phyloP scores from a whole-genome alignment of 2,329 filamentous ascomycete species.

The Berkeleyomyces basicola region DNA sequence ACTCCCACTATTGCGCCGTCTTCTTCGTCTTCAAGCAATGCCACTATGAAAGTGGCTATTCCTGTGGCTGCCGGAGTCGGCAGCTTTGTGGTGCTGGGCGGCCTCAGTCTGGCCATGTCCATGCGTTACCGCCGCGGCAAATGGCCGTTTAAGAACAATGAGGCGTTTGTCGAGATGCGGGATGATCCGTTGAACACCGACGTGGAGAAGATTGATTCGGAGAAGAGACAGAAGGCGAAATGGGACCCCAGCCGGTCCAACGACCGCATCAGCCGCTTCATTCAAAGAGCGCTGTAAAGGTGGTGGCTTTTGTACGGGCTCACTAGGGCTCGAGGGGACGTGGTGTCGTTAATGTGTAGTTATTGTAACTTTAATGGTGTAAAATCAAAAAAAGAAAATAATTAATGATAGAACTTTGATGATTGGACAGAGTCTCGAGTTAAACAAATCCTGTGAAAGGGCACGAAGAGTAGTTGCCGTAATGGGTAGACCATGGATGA shows the following conservation, averaged over 20 bases:
- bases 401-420: not conserved
- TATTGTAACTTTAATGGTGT: not conserved
- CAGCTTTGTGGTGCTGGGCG: constrained; percentile 10
- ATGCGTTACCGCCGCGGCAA: constrained; percentile 13
- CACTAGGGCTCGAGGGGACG: not conserved
- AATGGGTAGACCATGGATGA: too few species aligned
- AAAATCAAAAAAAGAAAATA: not conserved
- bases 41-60: constrained; percentile 6
- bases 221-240: constrained; percentile 3
- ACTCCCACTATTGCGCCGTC: constrained; percentile 1
- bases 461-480: too few species aligned
- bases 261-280: constrained; percentile 10
- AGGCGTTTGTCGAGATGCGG: constrained; percentile 6
- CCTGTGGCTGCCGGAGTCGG: constrained; percentile 13
- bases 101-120: constrained; percentile 11
- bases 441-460: not conserved
- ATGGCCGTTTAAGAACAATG: constrained; percentile 13
- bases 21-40: not conserved
- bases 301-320: not conserved
- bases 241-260: constrained; percentile 7
- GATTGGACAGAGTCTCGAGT: not conserved
- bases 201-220: constrained; percentile 9
- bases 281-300: not conserved
- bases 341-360: not conserved
- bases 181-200: constrained; percentile 11